phyloP scores from a whole-genome alignment of 139 green algal genomes.

The Chlorella sp. region DNA sequence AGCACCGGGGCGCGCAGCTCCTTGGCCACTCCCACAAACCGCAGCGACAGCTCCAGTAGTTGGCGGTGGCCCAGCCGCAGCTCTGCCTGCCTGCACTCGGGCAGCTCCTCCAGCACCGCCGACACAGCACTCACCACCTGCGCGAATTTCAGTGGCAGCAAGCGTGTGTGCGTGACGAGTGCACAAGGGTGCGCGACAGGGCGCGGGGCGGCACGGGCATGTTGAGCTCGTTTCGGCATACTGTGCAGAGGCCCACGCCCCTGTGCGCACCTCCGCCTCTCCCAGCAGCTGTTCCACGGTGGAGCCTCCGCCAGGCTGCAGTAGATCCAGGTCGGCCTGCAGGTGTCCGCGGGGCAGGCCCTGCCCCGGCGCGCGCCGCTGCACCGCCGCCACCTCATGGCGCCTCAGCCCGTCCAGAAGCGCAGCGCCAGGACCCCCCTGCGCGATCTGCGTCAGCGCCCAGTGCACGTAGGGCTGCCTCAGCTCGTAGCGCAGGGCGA shows the following conservation, averaged over 20 bases:
- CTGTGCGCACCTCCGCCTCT: constrained; percentile 23
- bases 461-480: constrained; percentile 68
- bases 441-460: constrained; percentile 56
- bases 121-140: constrained; percentile 39
- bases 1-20: constrained; percentile 42
- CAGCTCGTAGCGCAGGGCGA: constrained; percentile 68
- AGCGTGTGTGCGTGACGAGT: too few species aligned
- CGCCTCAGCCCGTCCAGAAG: constrained; percentile 57
- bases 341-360: constrained; percentile 60
- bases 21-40: constrained; percentile 18
- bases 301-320: constrained; percentile 28
- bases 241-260: too few species aligned
- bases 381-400: constrained; percentile 65
- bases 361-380: constrained; percentile 13
- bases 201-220: too few species aligned
- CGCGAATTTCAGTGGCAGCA: too few species aligned
- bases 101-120: constrained; percentile 38
- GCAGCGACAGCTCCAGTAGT: constrained; percentile 26
- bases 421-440: neutral
- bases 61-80: constrained; percentile 37
- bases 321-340: constrained; percentile 75
- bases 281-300: constrained; percentile 23
- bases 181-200: too few species aligned
- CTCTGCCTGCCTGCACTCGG: constrained; percentile 48
- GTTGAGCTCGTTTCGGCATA: too few species aligned